phyloP scores from a whole-genome alignment of 768 basidiomycete genomes.

The Amanita phalloides region DNA sequence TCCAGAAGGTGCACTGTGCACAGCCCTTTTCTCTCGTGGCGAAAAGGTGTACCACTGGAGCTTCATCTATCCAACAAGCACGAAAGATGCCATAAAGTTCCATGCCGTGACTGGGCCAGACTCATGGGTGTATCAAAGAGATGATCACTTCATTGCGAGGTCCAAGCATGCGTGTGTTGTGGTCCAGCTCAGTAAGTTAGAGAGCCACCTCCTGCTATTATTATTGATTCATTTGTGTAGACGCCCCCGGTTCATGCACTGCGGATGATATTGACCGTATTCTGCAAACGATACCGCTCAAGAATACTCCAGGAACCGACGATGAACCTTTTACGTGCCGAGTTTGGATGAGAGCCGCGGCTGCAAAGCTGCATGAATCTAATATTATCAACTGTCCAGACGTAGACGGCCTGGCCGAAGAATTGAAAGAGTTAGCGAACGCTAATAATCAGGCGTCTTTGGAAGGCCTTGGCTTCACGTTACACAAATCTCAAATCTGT shows the following conservation, averaged over 20 bases:
- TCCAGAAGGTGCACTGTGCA: conserved; percentile 1
- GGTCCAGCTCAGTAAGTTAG: conserved; percentile 3
- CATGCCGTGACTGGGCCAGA: conserved; percentile 4
- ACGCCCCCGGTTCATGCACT: conserved; percentile 1
- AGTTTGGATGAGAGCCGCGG: neutral
- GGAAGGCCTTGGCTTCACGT: conserved; percentile 1
- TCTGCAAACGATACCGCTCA: neutral
- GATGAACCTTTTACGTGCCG: conserved; percentile 3
- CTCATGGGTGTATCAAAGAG: conserved; percentile 3
- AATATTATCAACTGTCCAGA: conserved; percentile 3
- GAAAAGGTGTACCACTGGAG: conserved; percentile 2
- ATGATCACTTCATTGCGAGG: conserved; percentile 2
- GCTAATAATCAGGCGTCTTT: conserved; percentile 2
- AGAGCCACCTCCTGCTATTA: too few species aligned
- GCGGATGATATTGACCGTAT: neutral
- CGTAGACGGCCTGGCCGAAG: neutral
- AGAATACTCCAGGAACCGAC: neutral
- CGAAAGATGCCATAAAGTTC: conserved; percentile 3
- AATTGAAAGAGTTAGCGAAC: conserved; percentile 1
- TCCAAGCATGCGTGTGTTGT: conserved; percentile 5
- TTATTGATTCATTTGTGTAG: neutral
- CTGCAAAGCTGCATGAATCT: neutral
- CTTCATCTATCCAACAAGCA: conserved; percentile 5
- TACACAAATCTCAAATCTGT: conserved; percentile 4
- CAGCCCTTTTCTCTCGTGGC: conserved; percentile 2